phyloP scores from a whole-genome alignment of 768 basidiomycete species.

The Nidularia pulvinata region DNA sequence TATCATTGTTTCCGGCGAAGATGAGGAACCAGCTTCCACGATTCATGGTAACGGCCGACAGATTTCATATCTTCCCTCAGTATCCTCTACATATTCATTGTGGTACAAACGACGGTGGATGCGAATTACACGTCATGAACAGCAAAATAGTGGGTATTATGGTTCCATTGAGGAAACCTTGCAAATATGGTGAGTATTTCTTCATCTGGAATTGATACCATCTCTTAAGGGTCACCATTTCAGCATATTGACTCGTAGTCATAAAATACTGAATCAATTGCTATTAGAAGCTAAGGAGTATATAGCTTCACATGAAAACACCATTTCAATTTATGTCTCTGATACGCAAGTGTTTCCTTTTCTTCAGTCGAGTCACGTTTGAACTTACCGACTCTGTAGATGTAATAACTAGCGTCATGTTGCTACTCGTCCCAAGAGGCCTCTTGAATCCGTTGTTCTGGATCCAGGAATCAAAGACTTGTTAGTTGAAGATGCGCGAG shows the following conservation, averaged over 20 bases:
- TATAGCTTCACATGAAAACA: slow-evolving; percentile 46
- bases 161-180: slow-evolving; percentile 34
- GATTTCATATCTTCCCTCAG: slow-evolving; percentile 42
- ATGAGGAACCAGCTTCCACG: slow-evolving; percentile 20
- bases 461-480: slow-evolving; percentile 69
- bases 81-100: slow-evolving; percentile 32
- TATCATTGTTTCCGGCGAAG: slow-evolving; percentile 30
- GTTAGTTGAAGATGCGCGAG: slow-evolving; percentile 65
- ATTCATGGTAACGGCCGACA: slow-evolving; percentile 21
- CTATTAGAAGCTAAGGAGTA: slow-evolving; percentile 58
- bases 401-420: slow-evolving; percentile 52
- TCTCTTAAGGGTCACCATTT: neutral
- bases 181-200: slow-evolving; percentile 34
- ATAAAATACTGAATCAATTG: slow-evolving; percentile 45
- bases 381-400: neutral
- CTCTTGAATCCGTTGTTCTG: slow-evolving; percentile 65
- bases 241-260: slow-evolving; percentile 51
- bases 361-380: neutral
- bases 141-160: slow-evolving; percentile 25
- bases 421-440: slow-evolving; percentile 61
- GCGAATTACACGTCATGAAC: slow-evolving; percentile 30
- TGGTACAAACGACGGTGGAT: slow-evolving; percentile 52
- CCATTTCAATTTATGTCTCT: slow-evolving; percentile 52
- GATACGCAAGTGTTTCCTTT: slow-evolving; percentile 26
- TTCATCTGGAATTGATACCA: neutral